Conservation (phyloP, 2,329 filamentous ascomycete genomes). For the Hortaea sp. region DNA sequence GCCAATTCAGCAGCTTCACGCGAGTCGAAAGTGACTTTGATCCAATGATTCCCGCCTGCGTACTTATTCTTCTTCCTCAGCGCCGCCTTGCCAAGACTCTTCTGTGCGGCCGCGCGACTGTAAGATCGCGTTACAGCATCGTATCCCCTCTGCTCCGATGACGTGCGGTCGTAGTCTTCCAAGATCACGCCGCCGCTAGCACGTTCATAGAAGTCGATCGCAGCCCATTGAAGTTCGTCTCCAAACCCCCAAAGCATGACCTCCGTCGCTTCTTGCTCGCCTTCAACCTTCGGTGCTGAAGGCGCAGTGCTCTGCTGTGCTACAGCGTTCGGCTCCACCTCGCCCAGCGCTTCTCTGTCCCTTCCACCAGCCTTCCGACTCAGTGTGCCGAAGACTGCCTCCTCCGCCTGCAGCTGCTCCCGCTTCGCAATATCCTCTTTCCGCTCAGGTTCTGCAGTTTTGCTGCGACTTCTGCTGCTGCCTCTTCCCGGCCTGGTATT, state of each 20-base stretch:
- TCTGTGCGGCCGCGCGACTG: conserved; percentile 59
- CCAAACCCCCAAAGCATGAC: conserved; percentile 77
- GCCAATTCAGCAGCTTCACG: conserved; percentile 39
- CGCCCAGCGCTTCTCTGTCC: conserved; percentile 17
- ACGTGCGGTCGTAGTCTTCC: conserved; percentile 83
- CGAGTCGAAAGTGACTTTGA: conserved; percentile 48
- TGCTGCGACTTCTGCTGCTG: conserved; percentile 29
- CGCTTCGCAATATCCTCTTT: conserved; percentile 44
- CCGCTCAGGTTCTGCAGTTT: conserved; percentile 48
- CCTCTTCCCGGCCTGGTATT: conserved; percentile 26
- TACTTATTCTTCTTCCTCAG: conserved; percentile 71
- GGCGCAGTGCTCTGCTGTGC: conserved; percentile 12
- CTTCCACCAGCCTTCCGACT: conserved; percentile 16
- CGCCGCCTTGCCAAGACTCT: conserved; percentile 60
- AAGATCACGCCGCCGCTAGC: conserved; percentile 72
- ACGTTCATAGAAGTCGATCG: conserved; percentile 78
- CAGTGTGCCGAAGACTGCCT: conserved; percentile 35
- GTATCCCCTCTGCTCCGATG: conserved; percentile 60
- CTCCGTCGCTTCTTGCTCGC: conserved; percentile 56
- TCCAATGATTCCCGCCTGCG: conserved; percentile 82
- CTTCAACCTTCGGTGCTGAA: conserved; percentile 26
- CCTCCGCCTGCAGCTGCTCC: conserved; percentile 36
- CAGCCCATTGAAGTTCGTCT: conserved; percentile 63
- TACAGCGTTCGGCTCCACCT: conserved; percentile 15
- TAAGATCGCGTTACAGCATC: conserved; percentile 61